phyloP scores from a whole-genome alignment of 768 basidiomycete genomes.

The Dioszegia aurantiaca region DNA sequence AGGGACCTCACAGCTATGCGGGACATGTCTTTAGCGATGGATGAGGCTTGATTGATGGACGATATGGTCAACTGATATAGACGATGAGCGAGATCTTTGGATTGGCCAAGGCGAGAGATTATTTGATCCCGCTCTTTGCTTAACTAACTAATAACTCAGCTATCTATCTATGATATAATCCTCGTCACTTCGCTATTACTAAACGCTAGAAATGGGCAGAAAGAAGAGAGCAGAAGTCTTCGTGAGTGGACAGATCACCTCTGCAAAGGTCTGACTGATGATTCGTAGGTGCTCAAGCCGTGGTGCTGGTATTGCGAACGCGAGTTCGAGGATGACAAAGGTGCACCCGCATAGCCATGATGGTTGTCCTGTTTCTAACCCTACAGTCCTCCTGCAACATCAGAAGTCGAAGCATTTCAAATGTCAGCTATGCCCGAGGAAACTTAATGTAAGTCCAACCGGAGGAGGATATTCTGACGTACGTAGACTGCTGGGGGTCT shows the following conservation, averaged over 20 bases:
- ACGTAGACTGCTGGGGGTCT: slow-evolving; percentile 87
- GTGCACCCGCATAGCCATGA: slow-evolving; percentile 55
- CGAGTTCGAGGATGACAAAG: slow-evolving; percentile 99
- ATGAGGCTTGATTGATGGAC: no score
- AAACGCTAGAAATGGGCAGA: slow-evolving; percentile 48
- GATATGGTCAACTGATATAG: no score
- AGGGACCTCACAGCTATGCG: slow-evolving; percentile 15
- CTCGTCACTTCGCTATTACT: no score
- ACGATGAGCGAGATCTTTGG: no score
- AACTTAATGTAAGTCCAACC: slow-evolving; percentile 62
- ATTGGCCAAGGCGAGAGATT: no score
- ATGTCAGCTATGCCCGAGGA: slow-evolving; percentile 89
- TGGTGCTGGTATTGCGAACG: slow-evolving; percentile 99
- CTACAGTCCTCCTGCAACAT: slow-evolving; percentile 90
- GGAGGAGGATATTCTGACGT: slow-evolving; percentile 9
- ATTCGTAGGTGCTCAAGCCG: slow-evolving; percentile 49
- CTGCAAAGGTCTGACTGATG: no score
- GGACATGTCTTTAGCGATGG: neutral
- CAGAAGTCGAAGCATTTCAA: slow-evolving; percentile 99
- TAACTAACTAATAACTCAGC: no score
- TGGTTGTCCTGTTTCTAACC: neutral
- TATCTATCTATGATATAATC: no score
- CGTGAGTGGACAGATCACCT: slow-evolving; percentile 31
- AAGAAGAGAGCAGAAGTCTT: slow-evolving; percentile 49
- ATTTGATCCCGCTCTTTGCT: no score